phyloP scores from a whole-genome alignment of 1,284 basidiomycete species.

The Melampsora larici-populina region DNA sequence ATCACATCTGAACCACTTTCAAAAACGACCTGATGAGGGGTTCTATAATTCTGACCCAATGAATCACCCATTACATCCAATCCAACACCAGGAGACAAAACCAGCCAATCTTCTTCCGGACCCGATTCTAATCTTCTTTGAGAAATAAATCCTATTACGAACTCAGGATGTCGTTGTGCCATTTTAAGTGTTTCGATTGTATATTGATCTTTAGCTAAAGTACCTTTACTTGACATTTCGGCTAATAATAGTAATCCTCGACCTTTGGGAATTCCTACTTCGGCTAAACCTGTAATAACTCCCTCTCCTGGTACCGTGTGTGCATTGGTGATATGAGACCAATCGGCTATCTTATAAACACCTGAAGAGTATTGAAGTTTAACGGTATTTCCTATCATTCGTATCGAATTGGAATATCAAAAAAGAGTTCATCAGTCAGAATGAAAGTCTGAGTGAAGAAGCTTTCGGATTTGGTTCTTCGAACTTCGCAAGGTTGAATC shows the following conservation, averaged over 20 bases:
- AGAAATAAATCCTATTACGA: conserved; percentile 96
- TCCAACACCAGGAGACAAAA: conserved; percentile 90
- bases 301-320: conserved; percentile 87
- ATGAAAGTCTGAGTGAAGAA: neutral
- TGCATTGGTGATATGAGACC: conserved; percentile 97
- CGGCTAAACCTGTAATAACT: conserved; percentile 79
- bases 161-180: conserved; percentile 74
- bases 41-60: conserved; percentile 95
- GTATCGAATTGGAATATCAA: conserved; percentile 3
- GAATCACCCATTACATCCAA: conserved; percentile 76
- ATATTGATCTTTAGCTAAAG: conserved; percentile 78
- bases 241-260: conserved; percentile 87
- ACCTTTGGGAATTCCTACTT: conserved; percentile 76
- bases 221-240: conserved; percentile 91
- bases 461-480: neutral
- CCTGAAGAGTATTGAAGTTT: conserved; percentile 90
- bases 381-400: conserved; percentile 80
- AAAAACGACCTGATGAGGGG: conserved; percentile 77
- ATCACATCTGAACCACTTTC: conserved; percentile 93
- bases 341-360: conserved; percentile 86
- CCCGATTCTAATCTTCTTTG: conserved; percentile 56
- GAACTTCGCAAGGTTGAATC: too few relatives aligned
- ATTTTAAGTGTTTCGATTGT: conserved; percentile 80
- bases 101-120: conserved; percentile 71
- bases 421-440: neutral